Base-by-base conservation (phyloP, 2,329 filamentous ascomycete genomes). In the Botrytis cinerea region DNA sequence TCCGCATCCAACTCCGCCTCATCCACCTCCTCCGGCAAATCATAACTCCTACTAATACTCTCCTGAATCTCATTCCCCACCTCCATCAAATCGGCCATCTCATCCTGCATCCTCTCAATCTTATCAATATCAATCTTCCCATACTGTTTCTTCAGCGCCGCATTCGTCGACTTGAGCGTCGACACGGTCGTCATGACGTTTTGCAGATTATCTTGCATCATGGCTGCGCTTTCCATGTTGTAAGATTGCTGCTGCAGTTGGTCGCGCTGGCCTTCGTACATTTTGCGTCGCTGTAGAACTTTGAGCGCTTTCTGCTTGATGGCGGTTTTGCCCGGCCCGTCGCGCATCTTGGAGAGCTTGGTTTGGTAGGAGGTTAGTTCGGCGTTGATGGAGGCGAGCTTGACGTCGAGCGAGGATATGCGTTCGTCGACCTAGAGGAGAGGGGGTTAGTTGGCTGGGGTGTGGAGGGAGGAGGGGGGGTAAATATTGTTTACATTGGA, bases 151-250 rank as follows among this genome's bases (percentile, higher is more conserved):
- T 91, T 91, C 76, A 99, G 88, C 80, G 94, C 92, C 85, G 97
- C 97, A 80, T 96, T 97, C 38, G 95, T 98, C 2, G 92, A 94
- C 88, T 98, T 97, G 89, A 99, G 95, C 95, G 82, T 98, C 95
- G 62, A 67, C 20, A 98, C 95, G 43, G 96, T 98, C 28, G 94
- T 97, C 95, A 98, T 98, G 76, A 96, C 95, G 83, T 98, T 98
- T 83, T 97, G 96, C 71, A 99, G 88, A 81, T 98, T 98, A 84
- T 98, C 95, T 85, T 97, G 94, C 95, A 98, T 98, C 88, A 95
- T 97, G 82, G 93, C 92, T 4, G 95, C 95, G 84, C 98, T 95
- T 85, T 98, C 95, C 95, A 99, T 98, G 85, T 98, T 98, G 95
- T 95, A 98, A 35, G 93, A 93, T 84, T 99, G 96, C 77, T 92